phyloP scores from a whole-genome alignment of 306 rosid genomes.

The Bauhinia variegata region DNA sequence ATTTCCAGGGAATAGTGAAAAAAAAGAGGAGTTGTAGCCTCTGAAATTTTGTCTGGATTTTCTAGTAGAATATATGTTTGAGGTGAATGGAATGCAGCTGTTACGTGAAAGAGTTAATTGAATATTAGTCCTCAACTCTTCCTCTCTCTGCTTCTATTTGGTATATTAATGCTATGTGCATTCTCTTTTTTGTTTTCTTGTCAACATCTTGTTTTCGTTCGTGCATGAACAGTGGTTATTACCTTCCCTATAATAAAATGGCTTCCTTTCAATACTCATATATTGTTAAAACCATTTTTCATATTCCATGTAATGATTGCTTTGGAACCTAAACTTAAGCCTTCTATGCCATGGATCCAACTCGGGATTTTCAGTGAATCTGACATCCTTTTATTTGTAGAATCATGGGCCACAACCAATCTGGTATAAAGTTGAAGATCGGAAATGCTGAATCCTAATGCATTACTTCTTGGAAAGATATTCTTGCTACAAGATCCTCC shows the following conservation, averaged over 20 bases:
- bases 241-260: too few relatives aligned
- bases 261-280: too few relatives aligned
- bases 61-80: not conserved
- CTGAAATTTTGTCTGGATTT: constrained; percentile 49
- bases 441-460: not conserved
- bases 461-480: constrained; percentile 17
- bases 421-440: constrained; percentile 33
- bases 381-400: constrained; percentile 12
- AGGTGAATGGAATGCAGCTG: constrained; percentile 16
- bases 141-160: constrained; percentile 4
- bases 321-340: not conserved
- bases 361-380: constrained; percentile 14
- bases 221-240: not conserved
- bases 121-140: not conserved
- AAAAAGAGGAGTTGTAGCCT: constrained; percentile 29
- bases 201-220: not conserved
- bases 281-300: too few relatives aligned
- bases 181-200: not conserved
- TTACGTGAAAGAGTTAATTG: not conserved
- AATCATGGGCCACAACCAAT: constrained; percentile 52
- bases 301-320: not conserved
- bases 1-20: not conserved
- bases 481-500: constrained; percentile 11
- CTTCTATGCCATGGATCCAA: not conserved
- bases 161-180: not conserved